Evolutionary conservation across 2,329 filamentous ascomycete species (phyloP), one percentile per base, ranked within the genome.

Genomic region (Colletotrichum aenigma): DNA sequence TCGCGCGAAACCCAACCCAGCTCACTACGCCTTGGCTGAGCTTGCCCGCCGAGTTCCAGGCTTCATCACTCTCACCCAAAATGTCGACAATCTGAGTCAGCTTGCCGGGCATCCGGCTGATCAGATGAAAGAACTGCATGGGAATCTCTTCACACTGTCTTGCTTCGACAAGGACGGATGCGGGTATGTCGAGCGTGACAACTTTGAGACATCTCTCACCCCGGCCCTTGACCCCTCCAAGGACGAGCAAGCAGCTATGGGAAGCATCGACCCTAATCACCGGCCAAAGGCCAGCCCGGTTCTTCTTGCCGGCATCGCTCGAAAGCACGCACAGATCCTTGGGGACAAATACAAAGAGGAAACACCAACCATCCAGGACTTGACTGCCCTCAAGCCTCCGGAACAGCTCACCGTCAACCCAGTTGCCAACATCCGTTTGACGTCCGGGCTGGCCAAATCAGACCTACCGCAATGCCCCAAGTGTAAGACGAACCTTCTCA

Each of bases 11-110:
- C 93, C 93, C 0, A 94, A 94, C 77, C 84, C 86, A 21, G 93
- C 91, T 0, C 93, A 94, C 78, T 89, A 90, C 77, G 93, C 92
- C 4, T 85, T 94, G 13, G 92, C 92, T 0, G 90, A 92, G 79
- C 83, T 94, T 6, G 89, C 92, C 0, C 86, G 85, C 70, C 87
- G 83, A 72, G 89, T 90, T 68, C 86, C 77, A 2, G 81, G 82
- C 7, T 94, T 94, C 80, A 82, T 93, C 38, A 91, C 91, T 0
- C 80, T 94, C 73, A 91, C 87, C 58, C 93, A 94, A 81, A 94
- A 94, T 79, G 91, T 94, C 24, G 93, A 94, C 78, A 55, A 87
- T 92, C 56, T 92, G 55, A 79, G 89, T 4, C 89, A 87, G 55
- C 88, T 91, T 66, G 92, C 93, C 21, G 85, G 87, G 16, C 92